Base-by-base conservation (phyloP, 352 stramenopile species). In the Pythium sukuiense region DNA sequence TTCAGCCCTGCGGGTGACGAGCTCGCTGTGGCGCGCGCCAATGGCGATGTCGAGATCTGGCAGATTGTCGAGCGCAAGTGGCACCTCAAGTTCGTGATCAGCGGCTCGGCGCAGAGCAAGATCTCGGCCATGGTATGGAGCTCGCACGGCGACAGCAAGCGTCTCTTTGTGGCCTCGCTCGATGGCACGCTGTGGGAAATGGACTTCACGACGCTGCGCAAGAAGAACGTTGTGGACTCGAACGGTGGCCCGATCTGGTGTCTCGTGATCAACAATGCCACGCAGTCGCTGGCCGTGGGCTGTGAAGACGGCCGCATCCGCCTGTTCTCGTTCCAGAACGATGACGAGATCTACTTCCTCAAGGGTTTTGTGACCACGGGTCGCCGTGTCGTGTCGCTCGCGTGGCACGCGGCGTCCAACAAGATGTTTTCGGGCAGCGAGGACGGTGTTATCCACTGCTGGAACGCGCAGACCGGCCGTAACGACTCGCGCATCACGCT, bases 291-390 rank as follows among this genome's bases (percentile, higher is more conserved):
- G 26, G 92, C 89, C 2, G 77, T 97, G 7, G 92, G 89, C 52
- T 97, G 90, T 55, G 92, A 98, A 59, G 90, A 98, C 63, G 92
- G 92, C 39, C 81, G 87, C 68, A 86, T 97, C n/a, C 87, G 89
- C 16, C 66, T 98, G 27, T 98, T 97, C 60, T 86, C 83, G 37
- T 90, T 91, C 57, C 53, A 74, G 27, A 68, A 90, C 56, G 76
- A 88, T 32, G 74, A 92, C 35, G 75, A 71, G 57, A 32, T 97
- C 11, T 85, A 90, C 69, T 97, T 97, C 65, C 69, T 75, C 58
- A 95, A 94, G 69, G 82, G 79, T 14, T 92, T 98, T 33, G 75
- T 94, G 16, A 83, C 83, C 20, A 94, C 86, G 3, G 76, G 76
- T 24, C 73, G 72, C 12, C 88, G 92, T 37, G 67, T 97, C 24